Percentiles rank a stretch among this genome's conserved stretches.
Conservation (phyloP, 495 filamentous ascomycete genomes). For the Aspergillus asperescens region DNA sequence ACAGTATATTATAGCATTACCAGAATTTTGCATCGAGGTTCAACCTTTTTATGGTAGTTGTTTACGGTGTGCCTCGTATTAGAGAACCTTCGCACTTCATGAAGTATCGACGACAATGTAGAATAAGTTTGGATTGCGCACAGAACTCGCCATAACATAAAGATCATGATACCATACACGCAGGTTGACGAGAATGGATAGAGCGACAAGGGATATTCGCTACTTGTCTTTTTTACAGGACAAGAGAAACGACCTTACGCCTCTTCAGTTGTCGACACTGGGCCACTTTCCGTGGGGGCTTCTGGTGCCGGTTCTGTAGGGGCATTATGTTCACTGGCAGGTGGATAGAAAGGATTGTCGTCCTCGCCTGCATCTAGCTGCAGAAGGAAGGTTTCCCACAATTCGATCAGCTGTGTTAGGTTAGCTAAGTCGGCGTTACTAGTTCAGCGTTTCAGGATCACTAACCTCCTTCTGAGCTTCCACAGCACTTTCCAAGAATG, state of each 20-base stretch:
- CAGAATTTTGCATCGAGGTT: not conserved
- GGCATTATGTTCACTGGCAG: constrained; percentile 28
- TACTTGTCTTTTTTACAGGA: constrained; percentile 19
- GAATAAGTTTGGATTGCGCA: constrained; percentile 12
- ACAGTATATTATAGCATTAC: constrained; percentile 18
- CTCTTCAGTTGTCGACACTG: constrained; percentile 35
- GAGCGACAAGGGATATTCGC: constrained; percentile 7
- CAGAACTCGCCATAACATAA: constrained; percentile 13
- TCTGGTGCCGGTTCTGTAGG: constrained; percentile 22
- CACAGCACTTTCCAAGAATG: constrained; percentile 90
- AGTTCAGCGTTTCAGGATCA: not conserved
- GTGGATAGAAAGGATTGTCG: constrained; percentile 68
- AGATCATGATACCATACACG: constrained; percentile 12
- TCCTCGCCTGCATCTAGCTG: constrained; percentile 93
- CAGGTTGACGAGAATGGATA: not conserved
- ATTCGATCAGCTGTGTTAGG: constrained; percentile 74
- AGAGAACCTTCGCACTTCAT: not conserved
- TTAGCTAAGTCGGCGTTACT: constrained; percentile 17
- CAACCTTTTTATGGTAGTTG: not conserved
- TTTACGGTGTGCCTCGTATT: not conserved
- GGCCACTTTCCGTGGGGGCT: constrained; percentile 25
- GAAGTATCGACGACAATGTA: constrained; percentile 10
- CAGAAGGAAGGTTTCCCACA: constrained; percentile 97
- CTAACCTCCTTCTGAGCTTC: constrained; percentile 97
- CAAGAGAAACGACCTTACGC: constrained; percentile 21